Conservation (phyloP, 2,329 filamentous ascomycete genomes). For the Fusarium musae region DNA sequence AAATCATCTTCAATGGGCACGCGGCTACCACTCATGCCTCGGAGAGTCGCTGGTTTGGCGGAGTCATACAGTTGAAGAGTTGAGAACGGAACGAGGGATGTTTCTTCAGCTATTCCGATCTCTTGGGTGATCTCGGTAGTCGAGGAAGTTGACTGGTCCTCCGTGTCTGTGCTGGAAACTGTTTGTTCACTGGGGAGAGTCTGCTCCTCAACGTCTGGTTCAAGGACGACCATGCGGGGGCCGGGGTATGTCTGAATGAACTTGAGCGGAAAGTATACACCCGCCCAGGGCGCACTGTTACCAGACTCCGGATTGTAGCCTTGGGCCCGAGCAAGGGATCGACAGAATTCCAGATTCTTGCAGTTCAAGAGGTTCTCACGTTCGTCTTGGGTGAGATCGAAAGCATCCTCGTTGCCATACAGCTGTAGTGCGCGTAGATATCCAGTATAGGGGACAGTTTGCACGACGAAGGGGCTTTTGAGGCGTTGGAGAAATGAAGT, state of each 20-base stretch:
- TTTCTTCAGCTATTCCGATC: background rate
- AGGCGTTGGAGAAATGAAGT: background rate
- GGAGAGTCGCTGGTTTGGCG: constrained; percentile 3
- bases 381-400: background rate
- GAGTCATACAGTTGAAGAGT: background rate
- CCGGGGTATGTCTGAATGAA: constrained; percentile 6
- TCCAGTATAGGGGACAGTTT: constrained; percentile 14
- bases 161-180: background rate
- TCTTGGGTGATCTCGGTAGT: background rate
- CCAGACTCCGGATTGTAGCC: constrained; percentile 5
- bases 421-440: constrained; percentile 19
- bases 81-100: background rate
- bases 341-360: constrained; percentile 5
- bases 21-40: constrained; percentile 18
- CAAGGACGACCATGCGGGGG: background rate
- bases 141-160: background rate
- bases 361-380: background rate
- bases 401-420: constrained; percentile 14
- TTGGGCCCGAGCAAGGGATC: background rate
- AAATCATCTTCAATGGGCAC: background rate
- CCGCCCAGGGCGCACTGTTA: background rate
- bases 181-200: background rate
- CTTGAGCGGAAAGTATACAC: constrained; percentile 5
- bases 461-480: background rate
- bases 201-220: background rate